phyloP scores from a whole-genome alignment of 1,284 basidiomycete genomes.

The Earliella scabrosa region DNA sequence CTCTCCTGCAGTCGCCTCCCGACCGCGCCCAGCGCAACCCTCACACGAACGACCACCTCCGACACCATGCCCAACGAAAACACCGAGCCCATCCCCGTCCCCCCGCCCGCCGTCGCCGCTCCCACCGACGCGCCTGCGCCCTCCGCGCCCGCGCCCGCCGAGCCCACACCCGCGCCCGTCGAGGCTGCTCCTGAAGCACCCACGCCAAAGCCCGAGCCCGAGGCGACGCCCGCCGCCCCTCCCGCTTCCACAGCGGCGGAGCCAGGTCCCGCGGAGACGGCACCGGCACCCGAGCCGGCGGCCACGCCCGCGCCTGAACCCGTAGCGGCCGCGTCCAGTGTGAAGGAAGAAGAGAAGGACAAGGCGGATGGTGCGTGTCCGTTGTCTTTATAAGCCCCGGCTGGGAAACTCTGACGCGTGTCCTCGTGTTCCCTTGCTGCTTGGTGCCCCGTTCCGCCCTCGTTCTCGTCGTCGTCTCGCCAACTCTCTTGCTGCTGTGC shows the following conservation, averaged over 20 bases:
- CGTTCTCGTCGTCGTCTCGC: too few species aligned
- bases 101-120: constrained; percentile 1
- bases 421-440: neutral
- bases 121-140: neutral
- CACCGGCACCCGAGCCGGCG: neutral
- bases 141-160: constrained; percentile 1
- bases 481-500: neutral
- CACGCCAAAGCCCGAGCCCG: neutral
- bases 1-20: too few species aligned
- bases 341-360: neutral
- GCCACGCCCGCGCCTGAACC: neutral
- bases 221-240: neutral
- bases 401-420: neutral
- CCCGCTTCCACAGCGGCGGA: neutral
- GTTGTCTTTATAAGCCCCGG: neutral
- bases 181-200: neutral
- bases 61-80: constrained; percentile 16
- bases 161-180: neutral
- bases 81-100: constrained; percentile 9
- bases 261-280: neutral
- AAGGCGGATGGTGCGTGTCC: constrained; percentile 8
- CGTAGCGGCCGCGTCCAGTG: neutral
- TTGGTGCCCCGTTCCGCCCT: neutral
- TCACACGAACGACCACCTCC: neutral
- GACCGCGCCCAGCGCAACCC: neutral